These are phyloP conservation scores for Rhodotorula sphaerocarpa DNA, from an alignment of 768 basidiomycete genomes.

Conservation along the genomic window DNA sequence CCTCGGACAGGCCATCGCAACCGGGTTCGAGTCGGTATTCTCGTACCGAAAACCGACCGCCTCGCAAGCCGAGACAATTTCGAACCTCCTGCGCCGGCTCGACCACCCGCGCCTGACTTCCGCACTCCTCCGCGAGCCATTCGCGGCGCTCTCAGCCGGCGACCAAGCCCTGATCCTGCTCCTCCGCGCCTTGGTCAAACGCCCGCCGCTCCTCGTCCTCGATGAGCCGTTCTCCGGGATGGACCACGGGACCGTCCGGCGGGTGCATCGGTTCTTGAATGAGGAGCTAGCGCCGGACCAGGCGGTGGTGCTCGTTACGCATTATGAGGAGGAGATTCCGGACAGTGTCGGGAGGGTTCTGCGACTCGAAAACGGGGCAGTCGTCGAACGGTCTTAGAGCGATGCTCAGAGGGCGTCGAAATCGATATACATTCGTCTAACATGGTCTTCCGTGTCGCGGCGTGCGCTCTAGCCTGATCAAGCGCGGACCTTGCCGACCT, in stretches of 20 bases:
- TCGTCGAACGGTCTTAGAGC: slow-evolving; percentile 15
- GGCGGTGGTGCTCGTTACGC: slow-evolving; percentile 75
- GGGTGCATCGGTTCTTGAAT: slow-evolving; percentile 59
- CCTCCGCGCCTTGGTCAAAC: slow-evolving; percentile 72
- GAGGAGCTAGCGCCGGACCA: slow-evolving; percentile 51
- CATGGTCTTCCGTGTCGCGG: too few relatives aligned
- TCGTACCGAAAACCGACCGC: slow-evolving; percentile 50
- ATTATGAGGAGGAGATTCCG: slow-evolving; percentile 86
- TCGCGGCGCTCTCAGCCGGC: slow-evolving; percentile 60
- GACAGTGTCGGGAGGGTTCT: slow-evolving; percentile 8
- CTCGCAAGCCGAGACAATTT: slow-evolving; percentile 49
- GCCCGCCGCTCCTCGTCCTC: slow-evolving; percentile 65
- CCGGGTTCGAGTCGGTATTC: slow-evolving; percentile 79
- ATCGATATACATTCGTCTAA: too few relatives aligned
- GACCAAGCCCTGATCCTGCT: slow-evolving; percentile 75
- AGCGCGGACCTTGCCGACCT: too few relatives aligned
- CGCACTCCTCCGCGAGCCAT: slow-evolving; percentile 50
- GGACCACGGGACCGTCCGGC: slow-evolving; percentile 66
- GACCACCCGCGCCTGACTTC: slow-evolving; percentile 38
- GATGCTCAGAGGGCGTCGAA: neutral
- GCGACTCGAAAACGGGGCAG: slow-evolving; percentile 12
- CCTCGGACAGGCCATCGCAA: slow-evolving; percentile 65
- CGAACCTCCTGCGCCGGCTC: slow-evolving; percentile 58
- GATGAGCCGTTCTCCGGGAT: slow-evolving; percentile 94
- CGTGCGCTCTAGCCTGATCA: too few relatives aligned